These are phyloP conservation scores for Termitomyces heimii DNA, from an alignment of 768 basidiomycete species.

Conservation along the genomic window DNA sequence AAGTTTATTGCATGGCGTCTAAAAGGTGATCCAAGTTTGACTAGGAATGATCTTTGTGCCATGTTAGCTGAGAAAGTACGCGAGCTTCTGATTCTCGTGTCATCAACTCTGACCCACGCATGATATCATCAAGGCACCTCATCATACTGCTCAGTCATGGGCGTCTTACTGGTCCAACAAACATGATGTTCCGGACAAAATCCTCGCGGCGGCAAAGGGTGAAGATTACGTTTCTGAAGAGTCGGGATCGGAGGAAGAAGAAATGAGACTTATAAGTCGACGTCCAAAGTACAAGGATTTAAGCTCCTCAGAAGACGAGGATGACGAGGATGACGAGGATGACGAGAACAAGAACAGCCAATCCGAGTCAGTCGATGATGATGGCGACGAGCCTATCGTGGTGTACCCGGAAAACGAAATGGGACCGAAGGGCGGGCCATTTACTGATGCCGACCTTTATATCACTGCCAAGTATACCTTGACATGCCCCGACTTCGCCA, in stretches of 20 bases:
- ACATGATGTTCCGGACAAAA: constrained; percentile 64
- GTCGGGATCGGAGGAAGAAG: constrained; percentile 18
- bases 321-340: constrained; percentile 20
- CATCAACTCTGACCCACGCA: constrained; percentile 4
- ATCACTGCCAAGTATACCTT: constrained; percentile 56
- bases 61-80: constrained; percentile 51
- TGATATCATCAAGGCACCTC: constrained; percentile 45
- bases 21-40: constrained; percentile 45
- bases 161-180: constrained; percentile 59
- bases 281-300: constrained; percentile 28
- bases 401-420: constrained; percentile 39
- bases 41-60: constrained; percentile 48
- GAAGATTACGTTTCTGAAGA: constrained; percentile 22
- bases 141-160: constrained; percentile 62
- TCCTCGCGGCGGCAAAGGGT: constrained; percentile 38
- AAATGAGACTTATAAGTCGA: constrained; percentile 14
- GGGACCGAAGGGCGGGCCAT: constrained; percentile 44
- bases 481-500: constrained; percentile 38
- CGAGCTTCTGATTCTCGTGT: constrained; percentile 1
- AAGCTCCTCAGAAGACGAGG: constrained; percentile 28
- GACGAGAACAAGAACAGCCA: constrained; percentile 17
- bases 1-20: constrained; percentile 61
- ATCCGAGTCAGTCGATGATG: constrained; percentile 22
- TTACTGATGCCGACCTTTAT: constrained; percentile 59
- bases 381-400: constrained; percentile 24